Evolutionary conservation across 163 green algal genomes (phyloP), one percentile per base, ranked within the genome.

Genomic region (Scenedesmus sp.): DNA sequence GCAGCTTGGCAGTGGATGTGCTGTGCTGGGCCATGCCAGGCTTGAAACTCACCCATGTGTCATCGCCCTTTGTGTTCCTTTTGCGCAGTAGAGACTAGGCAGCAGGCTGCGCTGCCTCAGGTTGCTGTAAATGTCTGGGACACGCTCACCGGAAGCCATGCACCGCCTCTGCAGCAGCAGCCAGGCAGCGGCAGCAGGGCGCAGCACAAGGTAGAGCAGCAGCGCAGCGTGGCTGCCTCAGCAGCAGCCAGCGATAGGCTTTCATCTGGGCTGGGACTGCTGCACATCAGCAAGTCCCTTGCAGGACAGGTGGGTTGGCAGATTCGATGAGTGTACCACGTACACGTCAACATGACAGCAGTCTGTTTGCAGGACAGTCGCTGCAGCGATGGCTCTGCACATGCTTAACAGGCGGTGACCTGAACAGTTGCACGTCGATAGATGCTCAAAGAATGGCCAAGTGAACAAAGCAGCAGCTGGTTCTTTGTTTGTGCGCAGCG

Each of bases 51-150:
- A 79, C 70, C 12, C 5, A 79, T 20, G 13, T 52, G 23, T 79
- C 70, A 52, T 6, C 23, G 23, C 2, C 5, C 12, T 79, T 52
- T 52, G 70, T n/a, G 1, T 52, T 6, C 70, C 4, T 15, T 79
- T 91, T n/a, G 34, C 76, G 59, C 82, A 64, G 89, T 60, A 90
- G 90, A 93, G 59, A 62, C 54, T 18, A 54, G 83, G 3, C 90
- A 90, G 83, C 90, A 93, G 66, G 57, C 70, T 52, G 82, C n/a
- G n/a, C 62, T 90, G 26, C 90, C 90, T 5, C 84, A 90, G 59
- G 83, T 93, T 1, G 90, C 90, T 60, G 84, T 90, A 18, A 90
- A 90, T 77, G 90, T 86, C 16, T 93, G 90, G 90, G 90, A 93
- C 56, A 79, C 82, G 6, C 34, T 93, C n/a, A 62, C 74, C 23